Evolutionary conservation across 345 rosid species (phyloP), one percentile per base, ranked within the genome.

Genomic region (Eucalyptus caleyi): DNA sequence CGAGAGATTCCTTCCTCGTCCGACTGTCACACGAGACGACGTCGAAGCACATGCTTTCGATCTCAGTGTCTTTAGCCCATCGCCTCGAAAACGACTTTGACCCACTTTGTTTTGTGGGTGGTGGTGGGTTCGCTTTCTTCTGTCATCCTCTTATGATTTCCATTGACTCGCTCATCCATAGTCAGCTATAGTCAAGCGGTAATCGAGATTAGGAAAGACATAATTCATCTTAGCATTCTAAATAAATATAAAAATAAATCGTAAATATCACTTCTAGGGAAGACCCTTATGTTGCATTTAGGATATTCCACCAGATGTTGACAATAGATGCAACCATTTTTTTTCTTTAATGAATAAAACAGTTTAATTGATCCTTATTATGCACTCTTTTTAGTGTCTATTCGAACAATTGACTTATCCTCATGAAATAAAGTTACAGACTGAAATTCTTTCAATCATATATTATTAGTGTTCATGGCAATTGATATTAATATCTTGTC

Each of bases 391-490:
- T 67, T 32, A 67, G 34, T n/a, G 42, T 11, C 80, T 16, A 67
- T 67, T 32, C 3, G 6, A 67, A 15, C 4, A 32, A 67, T n/a
- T 11, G 11, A 16, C 11, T 34, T 3, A 5, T n/a, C 18, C 9
- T 67, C 6, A 0, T 1, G 3, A n/a, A 67, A 67, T 15, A 16
- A 67, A 15, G 9, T n/a, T 67, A 32, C 3, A 34, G 1, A 16
- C 1, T 3, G 11, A 69, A 69, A 69, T 69, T 69, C 7, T 69
- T 69, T 69, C 42, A 4, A 69, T 9, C 11, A 5, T 32, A 32
- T 23, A 16, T 8, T 10, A 69, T 3, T 1, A 3, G 4, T 34
- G 24, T 69, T 34, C 7, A 3, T 2, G 44, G 6, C 0, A 1
- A 69, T 1, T 9, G 5, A 27, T 60, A 60, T 12, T 3, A 2